Evolutionary conservation across 2,329 filamentous ascomycete species (phyloP).

Genomic region (Claviceps humidiphila): DNA sequence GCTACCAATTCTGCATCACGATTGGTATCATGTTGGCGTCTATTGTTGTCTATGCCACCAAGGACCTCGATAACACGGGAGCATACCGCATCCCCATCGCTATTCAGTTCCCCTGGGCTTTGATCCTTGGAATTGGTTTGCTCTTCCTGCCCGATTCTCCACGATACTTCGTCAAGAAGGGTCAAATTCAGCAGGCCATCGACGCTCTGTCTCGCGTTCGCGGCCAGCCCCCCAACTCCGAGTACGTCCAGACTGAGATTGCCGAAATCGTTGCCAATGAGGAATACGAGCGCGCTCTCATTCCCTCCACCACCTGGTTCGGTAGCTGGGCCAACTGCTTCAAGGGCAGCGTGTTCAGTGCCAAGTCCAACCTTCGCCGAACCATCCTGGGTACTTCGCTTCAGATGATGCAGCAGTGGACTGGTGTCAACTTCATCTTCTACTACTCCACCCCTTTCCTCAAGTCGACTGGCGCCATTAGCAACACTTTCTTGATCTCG

Average conservation of each 20-base stretch:
- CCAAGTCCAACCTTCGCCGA: conserved; percentile 55
- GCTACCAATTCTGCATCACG: conserved; percentile 75
- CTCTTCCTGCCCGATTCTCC: conserved; percentile 73
- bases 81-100: conserved; percentile 72
- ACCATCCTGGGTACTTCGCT: conserved; percentile 59
- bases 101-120: conserved; percentile 68
- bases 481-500: conserved; percentile 69
- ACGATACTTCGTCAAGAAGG: conserved; percentile 73
- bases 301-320: conserved; percentile 52
- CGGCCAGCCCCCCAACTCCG: conserved; percentile 58
- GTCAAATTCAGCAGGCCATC: conserved; percentile 52
- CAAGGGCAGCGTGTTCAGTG: conserved; percentile 46
- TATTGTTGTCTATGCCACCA: conserved; percentile 58
- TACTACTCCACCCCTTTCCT: conserved; percentile 81
- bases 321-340: conserved; percentile 58
- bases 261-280: conserved; percentile 84
- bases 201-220: conserved; percentile 52
- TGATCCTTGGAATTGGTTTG: conserved; percentile 61
- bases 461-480: conserved; percentile 60
- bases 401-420: conserved; percentile 75
- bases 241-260: conserved; percentile 67
- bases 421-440: conserved; percentile 89
- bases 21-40: conserved; percentile 65
- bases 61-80: conserved; percentile 46
- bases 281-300: conserved; percentile 64